Percentiles rank a stretch among this genome's conserved stretches.
These are phyloP conservation scores for Heteromeles arbutifolia DNA, from an alignment of 306 rosid genomes.

Conservation along the genomic window DNA sequence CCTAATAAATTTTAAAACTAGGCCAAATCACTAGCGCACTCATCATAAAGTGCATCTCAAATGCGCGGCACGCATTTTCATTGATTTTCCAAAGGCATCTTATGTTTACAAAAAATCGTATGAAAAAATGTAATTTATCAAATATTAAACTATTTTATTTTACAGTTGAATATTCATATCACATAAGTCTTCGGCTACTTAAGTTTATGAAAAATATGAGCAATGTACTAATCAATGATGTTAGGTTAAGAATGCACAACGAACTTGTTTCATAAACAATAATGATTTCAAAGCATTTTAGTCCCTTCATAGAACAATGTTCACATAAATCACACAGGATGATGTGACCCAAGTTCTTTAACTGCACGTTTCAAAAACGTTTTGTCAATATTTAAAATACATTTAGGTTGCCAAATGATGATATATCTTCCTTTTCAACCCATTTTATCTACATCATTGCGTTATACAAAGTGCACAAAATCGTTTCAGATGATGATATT, in stretches of 20 bases:
- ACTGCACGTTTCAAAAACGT: no score
- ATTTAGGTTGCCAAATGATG: no score
- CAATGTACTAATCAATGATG: background rate
- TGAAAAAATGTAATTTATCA: no score
- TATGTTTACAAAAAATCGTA: background rate
- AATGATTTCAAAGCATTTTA: no score
- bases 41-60: no score
- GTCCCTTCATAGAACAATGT: background rate
- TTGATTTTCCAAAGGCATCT: no score
- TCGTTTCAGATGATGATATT: no score
- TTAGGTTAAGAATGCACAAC: background rate
- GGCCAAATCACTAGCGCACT: background rate
- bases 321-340: background rate
- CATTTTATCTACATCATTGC: no score
- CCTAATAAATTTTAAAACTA: background rate
- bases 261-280: background rate
- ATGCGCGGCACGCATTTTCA: no score
- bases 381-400: no score
- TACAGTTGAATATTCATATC: accelerated
- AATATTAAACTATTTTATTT: no score
- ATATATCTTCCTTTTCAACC: background rate
- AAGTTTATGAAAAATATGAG: background rate
- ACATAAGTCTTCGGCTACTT: accelerated
- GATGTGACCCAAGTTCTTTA: background rate
- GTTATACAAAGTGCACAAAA: no score